Base-by-base conservation (phyloP, 148 eudicot species). In the Rhododendron ovatum region DNA sequence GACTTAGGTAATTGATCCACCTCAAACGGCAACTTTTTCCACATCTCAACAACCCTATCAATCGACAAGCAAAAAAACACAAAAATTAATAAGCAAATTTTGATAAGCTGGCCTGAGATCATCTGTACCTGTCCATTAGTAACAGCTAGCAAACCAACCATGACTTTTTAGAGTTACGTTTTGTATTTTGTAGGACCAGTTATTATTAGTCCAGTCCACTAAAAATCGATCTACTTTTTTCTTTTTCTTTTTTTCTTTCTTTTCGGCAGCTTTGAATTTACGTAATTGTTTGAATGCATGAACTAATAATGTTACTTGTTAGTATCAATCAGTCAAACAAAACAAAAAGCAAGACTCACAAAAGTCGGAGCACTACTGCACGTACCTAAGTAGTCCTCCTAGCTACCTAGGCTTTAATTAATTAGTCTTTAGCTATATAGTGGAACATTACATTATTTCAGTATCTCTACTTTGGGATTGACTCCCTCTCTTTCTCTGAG, bases 1-100 rank as follows among this genome's bases (percentile, higher is more conserved):
- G 94, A 22, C 91, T 91, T 81, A 92, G 88, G 91, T 92, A 92
- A 87, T 92, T 92, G 47, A 91, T 87, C 94, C 94, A 92, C 79
- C 94, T 89, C 88, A 92, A 45, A 4, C 94, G 91, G 43, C 94
- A 92, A 88, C 94, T 92, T 75, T 92, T 92, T 69, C 94, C 94
- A 69, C 94, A 92, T 80, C 94, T 81, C 85, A 83, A 65, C 86
- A 92, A 84, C 20, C 94, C 94, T 92, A 37, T 37, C 78, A 69
- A 45, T 22, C 2, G 45, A 5, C 2, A 39, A 15, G 4, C 17
- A 4, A 73, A 18, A 14, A 79, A 37, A 35, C 2, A 37, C 15
- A 12, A 55, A 55, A 39, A 5, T 0, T 5, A 53, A 13, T 1
- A n/a, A 59, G 51, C 76, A 61, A 39, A 57, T 76, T 53, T 9